Evolutionary conservation across 2,329 filamentous ascomycete genomes (phyloP), one percentile per base, ranked within the genome.

Genomic region (Hysterium pulicare): DNA sequence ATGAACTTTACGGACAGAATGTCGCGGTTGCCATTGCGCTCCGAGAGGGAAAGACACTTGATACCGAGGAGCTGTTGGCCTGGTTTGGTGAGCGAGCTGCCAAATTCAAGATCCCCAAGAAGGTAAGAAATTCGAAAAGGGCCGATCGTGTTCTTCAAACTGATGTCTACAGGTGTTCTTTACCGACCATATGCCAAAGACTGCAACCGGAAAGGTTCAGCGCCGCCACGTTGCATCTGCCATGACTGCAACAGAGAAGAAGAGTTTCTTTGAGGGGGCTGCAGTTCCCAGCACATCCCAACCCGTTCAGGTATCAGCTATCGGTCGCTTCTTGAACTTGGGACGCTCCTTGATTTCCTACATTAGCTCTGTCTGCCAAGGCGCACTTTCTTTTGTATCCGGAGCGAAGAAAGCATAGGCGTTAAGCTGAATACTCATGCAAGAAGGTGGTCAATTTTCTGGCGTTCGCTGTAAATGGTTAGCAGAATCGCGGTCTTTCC

Each of bases 91-190:
- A 82, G 48, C 82, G 79, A 61, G 68, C 87, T 48, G 84, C 82
- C 44, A 87, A 84, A 68, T 90, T 89, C 67, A 90, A 90, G 73
- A 76, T 87, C 28, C 86, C 86, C 2, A 87, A 85, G 71, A 81
- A 85, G 73, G 83, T 85, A 54, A 61, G 71, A 61, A n/a, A 30
- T 17, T 15, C n/a, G 13, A 15, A 16, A 36, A 23, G 4, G 5
- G n/a, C 9, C 17, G 21, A 40, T 44, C 55, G 15, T 51, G 28
- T 16, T 34, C 15, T 30, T 5, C 42, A 3, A 31, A 13, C 41
- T 42, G 22, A 44, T 26, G 13, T 20, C 17, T 11, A 4, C 31
- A 83, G 81, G 72, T 87, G n/a, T 90, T 83, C 71, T 61, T 61
- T 38, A 48, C 55, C n/a, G 48, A 58, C 2, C 22, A 28, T 3